These are phyloP conservation scores for Chalciporus piperatus DNA, from an alignment of 768 basidiomycete species.

Conservation along the genomic window DNA sequence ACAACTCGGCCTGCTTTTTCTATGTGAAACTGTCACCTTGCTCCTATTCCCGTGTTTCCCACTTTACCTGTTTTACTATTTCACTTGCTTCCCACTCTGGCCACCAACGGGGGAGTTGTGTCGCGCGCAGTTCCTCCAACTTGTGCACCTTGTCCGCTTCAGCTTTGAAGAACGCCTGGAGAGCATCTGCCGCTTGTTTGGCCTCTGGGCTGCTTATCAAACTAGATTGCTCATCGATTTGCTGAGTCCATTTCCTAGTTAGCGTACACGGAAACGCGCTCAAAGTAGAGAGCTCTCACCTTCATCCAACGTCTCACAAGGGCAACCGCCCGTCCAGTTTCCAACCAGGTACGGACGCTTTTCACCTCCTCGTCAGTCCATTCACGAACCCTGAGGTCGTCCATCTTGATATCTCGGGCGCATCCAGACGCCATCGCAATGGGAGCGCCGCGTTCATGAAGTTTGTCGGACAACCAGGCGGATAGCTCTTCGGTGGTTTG, in stretches of 20 bases:
- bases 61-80: constrained; percentile 5
- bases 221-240: neutral
- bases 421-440: constrained; percentile 18
- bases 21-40: too few species aligned
- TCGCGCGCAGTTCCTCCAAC: constrained; percentile 24
- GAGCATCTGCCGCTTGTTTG: constrained; percentile 18
- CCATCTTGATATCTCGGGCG: constrained; percentile 24
- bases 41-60: too few species aligned
- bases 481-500: constrained; percentile 35
- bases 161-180: constrained; percentile 26
- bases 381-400: constrained; percentile 39
- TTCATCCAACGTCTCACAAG: constrained; percentile 27
- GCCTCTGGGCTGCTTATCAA: neutral
- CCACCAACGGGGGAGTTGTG: constrained; percentile 29
- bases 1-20: too few species aligned
- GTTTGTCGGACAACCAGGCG: constrained; percentile 29
- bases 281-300: constrained; percentile 10
- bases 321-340: constrained; percentile 28
- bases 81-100: constrained; percentile 27
- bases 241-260: constrained; percentile 13
- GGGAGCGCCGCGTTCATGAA: constrained; percentile 19
- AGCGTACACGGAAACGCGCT: neutral
- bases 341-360: constrained; percentile 37
- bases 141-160: constrained; percentile 18
- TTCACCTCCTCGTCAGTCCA: constrained; percentile 37